These are phyloP conservation scores for Rosa rugosa DNA, from an alignment of 306 rosid genomes.

Conservation along the genomic window DNA sequence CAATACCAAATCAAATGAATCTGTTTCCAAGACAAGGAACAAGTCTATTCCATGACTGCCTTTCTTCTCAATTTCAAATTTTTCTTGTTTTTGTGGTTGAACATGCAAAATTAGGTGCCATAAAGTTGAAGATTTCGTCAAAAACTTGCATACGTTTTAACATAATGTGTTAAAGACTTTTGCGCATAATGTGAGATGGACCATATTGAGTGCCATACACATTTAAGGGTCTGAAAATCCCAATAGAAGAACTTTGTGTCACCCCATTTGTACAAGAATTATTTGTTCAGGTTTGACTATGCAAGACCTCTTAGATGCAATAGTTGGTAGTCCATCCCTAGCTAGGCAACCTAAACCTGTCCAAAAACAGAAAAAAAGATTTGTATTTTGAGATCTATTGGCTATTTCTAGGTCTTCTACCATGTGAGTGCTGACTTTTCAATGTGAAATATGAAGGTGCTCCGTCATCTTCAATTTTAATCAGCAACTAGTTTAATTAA, in stretches of 20 bases:
- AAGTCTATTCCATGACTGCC: not conserved
- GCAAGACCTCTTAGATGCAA: not conserved
- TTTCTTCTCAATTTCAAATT: not conserved
- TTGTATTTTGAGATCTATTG: not conserved
- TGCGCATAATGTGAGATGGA: not conserved
- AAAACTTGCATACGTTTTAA: not conserved
- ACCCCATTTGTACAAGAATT: not conserved
- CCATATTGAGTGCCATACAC: not conserved
- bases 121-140: not conserved
- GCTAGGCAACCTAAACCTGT: not conserved
- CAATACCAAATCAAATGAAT: not conserved
- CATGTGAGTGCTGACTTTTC: constrained; percentile 4
- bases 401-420: not conserved
- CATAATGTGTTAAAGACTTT: not conserved
- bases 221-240: not conserved
- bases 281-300: not conserved
- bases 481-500: not conserved
- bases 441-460: not conserved
- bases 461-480: not conserved
- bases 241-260: not conserved
- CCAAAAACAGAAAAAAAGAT: not conserved
- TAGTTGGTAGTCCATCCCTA: not conserved
- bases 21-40: not conserved
- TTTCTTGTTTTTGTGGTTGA: not conserved
- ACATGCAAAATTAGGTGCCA: not conserved